Evolutionary conservation across 257 asterid genomes (phyloP).

Genomic region (Jaltomata sinuosa): DNA sequence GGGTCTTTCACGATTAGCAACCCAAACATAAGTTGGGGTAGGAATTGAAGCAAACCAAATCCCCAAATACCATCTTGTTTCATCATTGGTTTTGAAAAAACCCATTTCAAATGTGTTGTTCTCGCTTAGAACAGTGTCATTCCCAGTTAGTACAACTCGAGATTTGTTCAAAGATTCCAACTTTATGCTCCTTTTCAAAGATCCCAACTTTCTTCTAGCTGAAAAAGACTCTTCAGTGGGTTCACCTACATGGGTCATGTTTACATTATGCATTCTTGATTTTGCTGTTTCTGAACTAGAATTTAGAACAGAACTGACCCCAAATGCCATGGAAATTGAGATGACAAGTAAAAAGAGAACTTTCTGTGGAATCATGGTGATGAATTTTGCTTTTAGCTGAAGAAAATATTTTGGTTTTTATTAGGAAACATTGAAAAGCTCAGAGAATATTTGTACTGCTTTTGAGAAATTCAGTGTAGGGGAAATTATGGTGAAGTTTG

Average conservation of each 20-base stretch:
- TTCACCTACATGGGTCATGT: constrained; percentile 4
- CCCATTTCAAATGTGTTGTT: constrained; percentile 50
- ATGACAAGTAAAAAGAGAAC: constrained; percentile 7
- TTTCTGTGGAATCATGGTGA: constrained; percentile 20
- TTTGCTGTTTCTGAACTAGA: constrained; percentile 17
- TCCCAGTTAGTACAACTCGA: constrained; percentile 35
- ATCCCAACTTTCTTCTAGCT: neutral
- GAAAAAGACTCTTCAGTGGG: constrained; percentile 4
- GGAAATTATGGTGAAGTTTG: neutral
- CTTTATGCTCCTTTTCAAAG: constrained; percentile 14
- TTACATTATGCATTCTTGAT: constrained; percentile 9
- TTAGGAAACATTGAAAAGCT: neutral
- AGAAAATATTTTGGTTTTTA: neutral
- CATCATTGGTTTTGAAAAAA: constrained; percentile 43
- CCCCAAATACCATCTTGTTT: constrained; percentile 53
- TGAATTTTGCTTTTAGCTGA: neutral
- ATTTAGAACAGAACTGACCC: too few relatives aligned
- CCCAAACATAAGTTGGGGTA: constrained; percentile 64
- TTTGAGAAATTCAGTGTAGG: constrained; percentile 6
- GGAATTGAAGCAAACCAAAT: constrained; percentile 70
- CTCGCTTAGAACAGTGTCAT: constrained; percentile 35
- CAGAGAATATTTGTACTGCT: constrained; percentile 13
- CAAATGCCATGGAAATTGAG: constrained; percentile 5
- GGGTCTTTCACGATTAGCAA: constrained; percentile 64
- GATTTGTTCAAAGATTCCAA: constrained; percentile 21